Conservation (phyloP, 2,329 filamentous ascomycete species). For the Penicillium hordei region DNA sequence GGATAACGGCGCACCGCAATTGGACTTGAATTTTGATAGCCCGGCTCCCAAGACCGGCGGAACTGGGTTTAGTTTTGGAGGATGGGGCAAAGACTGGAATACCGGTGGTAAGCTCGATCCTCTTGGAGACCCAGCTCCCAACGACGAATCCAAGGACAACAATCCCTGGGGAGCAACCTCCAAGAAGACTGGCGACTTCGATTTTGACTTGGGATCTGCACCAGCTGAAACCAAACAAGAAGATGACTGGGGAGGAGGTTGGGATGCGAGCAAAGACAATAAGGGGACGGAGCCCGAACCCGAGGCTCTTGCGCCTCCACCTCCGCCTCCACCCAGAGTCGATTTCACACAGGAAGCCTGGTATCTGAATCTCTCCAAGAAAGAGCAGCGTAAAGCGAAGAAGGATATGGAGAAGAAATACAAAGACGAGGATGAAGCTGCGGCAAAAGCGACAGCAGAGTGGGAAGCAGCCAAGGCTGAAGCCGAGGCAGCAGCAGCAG, state of each 20-base stretch:
- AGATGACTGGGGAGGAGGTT: constrained; percentile 27
- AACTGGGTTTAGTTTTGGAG: constrained; percentile 50
- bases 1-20: constrained; percentile 58
- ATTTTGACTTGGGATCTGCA: constrained; percentile 44
- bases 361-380: constrained; percentile 29
- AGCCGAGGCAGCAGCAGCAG: neutral
- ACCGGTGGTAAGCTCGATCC: constrained; percentile 40
- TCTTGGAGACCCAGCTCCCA: constrained; percentile 31
- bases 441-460: constrained; percentile 1
- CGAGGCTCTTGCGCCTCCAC: constrained; percentile 15
- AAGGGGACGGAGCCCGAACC: constrained; percentile 27
- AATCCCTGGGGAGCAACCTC: constrained; percentile 44
- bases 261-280: constrained; percentile 32
- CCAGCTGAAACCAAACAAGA: constrained; percentile 41
- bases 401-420: constrained; percentile 31
- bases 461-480: constrained; percentile 14
- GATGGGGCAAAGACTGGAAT: constrained; percentile 62
- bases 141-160: constrained; percentile 33
- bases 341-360: constrained; percentile 35
- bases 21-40: constrained; percentile 57
- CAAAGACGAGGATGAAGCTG: constrained; percentile 21
- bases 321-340: constrained; percentile 20
- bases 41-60: constrained; percentile 43
- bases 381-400: constrained; percentile 34
- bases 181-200: constrained; percentile 42